A percentile compares a stretch with the other conserved stretches of the same genome.
phyloP scores from a whole-genome alignment of 176 grass and related monocot genomes.

The Puya raimondii region DNA sequence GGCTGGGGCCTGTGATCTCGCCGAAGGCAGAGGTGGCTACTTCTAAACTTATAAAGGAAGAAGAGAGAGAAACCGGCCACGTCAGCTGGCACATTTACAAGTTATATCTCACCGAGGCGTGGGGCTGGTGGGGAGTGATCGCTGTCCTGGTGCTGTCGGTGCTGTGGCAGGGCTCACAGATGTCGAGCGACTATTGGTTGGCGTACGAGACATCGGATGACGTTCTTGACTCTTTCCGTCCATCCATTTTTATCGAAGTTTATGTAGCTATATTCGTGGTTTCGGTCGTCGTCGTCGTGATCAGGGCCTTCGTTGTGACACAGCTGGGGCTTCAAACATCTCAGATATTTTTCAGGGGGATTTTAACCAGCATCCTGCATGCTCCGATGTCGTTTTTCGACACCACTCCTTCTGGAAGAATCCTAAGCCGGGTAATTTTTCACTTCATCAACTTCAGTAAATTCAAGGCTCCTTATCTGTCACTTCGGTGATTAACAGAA shows the following conservation, averaged over 20 bases:
- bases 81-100: slow-evolving; percentile 65
- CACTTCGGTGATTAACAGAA: no score
- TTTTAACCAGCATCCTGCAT: slow-evolving; percentile 79
- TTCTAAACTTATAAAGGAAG: slow-evolving; percentile 71
- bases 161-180: slow-evolving; percentile 48
- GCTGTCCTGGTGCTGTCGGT: slow-evolving; percentile 33
- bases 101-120: slow-evolving; percentile 87
- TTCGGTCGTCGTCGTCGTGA: slow-evolving; percentile 41
- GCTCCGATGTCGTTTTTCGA: slow-evolving; percentile 97
- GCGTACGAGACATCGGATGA: slow-evolving; percentile 61
- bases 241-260: slow-evolving; percentile 57
- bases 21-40: slow-evolving; percentile 48
- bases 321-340: slow-evolving; percentile 68
- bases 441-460: background rate
- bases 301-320: slow-evolving; percentile 46
- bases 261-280: slow-evolving; percentile 34
- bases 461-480: no score
- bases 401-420: slow-evolving; percentile 90
- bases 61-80: slow-evolving; percentile 77
- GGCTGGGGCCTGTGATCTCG: background rate
- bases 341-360: slow-evolving; percentile 67
- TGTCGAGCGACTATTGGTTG: slow-evolving; percentile 92
- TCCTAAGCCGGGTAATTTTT: slow-evolving; percentile 81
- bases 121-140: slow-evolving; percentile 65
- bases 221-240: slow-evolving; percentile 32